phyloP scores from a whole-genome alignment of 495 filamentous ascomycete genomes.

The Penicillium pulvis region DNA sequence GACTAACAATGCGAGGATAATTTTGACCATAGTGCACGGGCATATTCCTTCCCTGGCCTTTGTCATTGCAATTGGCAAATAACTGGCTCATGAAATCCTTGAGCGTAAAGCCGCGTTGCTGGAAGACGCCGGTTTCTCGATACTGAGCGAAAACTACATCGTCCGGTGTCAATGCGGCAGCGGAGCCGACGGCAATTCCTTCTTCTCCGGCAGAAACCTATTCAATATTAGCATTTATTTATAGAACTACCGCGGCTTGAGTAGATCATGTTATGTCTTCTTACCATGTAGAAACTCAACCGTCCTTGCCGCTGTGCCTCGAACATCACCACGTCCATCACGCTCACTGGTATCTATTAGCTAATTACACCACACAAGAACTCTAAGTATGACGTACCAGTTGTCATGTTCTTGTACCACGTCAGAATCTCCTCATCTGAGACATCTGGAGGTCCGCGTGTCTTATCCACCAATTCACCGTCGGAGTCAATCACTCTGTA shows the following conservation, averaged over 20 bases:
- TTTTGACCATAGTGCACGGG: constrained; percentile 92
- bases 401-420: constrained; percentile 69
- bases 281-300: constrained; percentile 93
- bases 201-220: constrained; percentile 91
- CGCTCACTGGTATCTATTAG: constrained; percentile 58
- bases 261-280: not conserved
- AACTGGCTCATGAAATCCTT: constrained; percentile 93
- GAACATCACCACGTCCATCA: constrained; percentile 95
- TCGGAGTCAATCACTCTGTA: constrained; percentile 86
- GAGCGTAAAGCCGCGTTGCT: constrained; percentile 85
- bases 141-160: constrained; percentile 97
- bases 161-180: constrained; percentile 74
- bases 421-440: constrained; percentile 66
- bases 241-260: not conserved
- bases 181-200: constrained; percentile 85
- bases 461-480: constrained; percentile 74
- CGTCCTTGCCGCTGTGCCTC: constrained; percentile 81
- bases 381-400: constrained; percentile 39
- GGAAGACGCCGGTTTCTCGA: constrained; percentile 87
- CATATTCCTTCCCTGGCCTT: constrained; percentile 89
- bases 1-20: constrained; percentile 74
- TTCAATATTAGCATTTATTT: not conserved
- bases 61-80: constrained; percentile 85
- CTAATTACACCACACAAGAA: not conserved
- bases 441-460: constrained; percentile 60